Percentiles rank a stretch among this genome's conserved stretches.
Conservation (phyloP, 176 grass and related monocot genomes). For the Pontederia crassipes region DNA sequence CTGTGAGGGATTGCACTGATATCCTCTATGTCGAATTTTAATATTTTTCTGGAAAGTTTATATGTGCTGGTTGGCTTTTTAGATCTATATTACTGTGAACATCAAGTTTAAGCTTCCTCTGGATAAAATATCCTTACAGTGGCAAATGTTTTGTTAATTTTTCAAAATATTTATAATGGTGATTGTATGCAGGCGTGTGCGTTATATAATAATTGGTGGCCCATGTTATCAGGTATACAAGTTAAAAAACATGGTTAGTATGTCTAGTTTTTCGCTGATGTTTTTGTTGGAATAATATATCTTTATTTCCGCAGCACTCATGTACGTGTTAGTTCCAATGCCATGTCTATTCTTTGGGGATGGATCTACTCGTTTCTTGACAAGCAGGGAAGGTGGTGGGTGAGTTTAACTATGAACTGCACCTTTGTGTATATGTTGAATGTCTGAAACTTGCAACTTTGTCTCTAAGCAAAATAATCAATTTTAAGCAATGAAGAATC, state of each 20-base stretch:
- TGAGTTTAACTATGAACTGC: slow-evolving; percentile 26
- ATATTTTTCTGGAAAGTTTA: no score
- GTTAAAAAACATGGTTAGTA: background rate
- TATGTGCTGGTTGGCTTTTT: no score
- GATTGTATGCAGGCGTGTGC: slow-evolving; percentile 63
- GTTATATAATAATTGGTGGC: slow-evolving; percentile 99
- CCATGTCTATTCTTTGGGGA: slow-evolving; percentile 93
- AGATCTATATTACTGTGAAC: no score
- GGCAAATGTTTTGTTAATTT: background rate
- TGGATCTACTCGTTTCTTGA: slow-evolving; percentile 85
- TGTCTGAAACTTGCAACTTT: no score
- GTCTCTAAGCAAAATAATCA: no score
- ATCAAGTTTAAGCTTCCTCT: no score
- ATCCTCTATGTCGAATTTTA: no score
- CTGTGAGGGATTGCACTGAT: no score
- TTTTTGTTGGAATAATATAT: slow-evolving; percentile 23
- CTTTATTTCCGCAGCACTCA: slow-evolving; percentile 42
- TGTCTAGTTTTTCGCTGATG: background rate
- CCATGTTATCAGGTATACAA: slow-evolving; percentile 89
- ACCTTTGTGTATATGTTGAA: background rate
- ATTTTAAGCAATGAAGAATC: no score
- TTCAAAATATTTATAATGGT: background rate
- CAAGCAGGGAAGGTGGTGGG: slow-evolving; percentile 76
- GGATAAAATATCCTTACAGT: no score
- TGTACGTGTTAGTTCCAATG: slow-evolving; percentile 95